Conservation (phyloP, 352 stramenopile species). For the Globisporangium uncinulatum region DNA sequence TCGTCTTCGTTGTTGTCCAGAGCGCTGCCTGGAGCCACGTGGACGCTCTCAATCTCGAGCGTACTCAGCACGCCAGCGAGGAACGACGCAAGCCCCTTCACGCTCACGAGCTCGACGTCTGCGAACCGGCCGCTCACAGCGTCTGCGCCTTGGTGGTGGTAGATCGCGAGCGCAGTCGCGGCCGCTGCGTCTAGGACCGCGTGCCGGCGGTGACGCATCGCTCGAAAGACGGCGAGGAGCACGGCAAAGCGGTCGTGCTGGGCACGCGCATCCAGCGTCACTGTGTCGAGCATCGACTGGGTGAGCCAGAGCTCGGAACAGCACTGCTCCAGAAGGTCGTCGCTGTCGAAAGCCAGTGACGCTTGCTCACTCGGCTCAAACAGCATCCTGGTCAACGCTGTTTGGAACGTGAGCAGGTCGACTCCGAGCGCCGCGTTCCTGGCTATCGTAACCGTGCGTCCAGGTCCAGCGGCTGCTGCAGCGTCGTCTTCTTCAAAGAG, state of each 20-base stretch:
- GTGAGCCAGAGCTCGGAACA: conserved; percentile 48
- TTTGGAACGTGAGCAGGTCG: conserved; percentile 65
- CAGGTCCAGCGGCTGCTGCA: not conserved
- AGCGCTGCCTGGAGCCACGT: conserved; percentile 7
- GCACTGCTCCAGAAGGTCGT: conserved; percentile 33
- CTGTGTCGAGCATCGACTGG: conserved; percentile 31
- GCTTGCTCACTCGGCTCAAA: conserved; percentile 22
- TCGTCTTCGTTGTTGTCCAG: conserved; percentile 26
- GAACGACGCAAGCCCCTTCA: conserved; percentile 56
- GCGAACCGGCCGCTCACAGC: conserved; percentile 8
- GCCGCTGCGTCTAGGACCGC: conserved; percentile 31
- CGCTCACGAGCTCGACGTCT: conserved; percentile 36
- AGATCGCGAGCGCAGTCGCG: conserved; percentile 54
- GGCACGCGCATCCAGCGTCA: conserved; percentile 48
- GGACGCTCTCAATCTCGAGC: conserved; percentile 31
- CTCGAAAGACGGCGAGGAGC: conserved; percentile 44
- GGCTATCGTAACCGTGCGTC: conserved; percentile 3
- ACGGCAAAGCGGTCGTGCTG: conserved; percentile 66
- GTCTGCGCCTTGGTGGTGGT: conserved; percentile 44
- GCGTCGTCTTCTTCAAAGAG: conserved; percentile 61
- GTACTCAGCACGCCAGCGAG: conserved; percentile 37
- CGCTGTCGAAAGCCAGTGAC: conserved; percentile 19
- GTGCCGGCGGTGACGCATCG: conserved; percentile 24
- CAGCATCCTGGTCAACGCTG: conserved; percentile 40
- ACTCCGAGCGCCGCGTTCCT: conserved; percentile 23